Base-by-base conservation (phyloP, 371 early-diverging fungal species). In the Vittaforma corneae region DNA sequence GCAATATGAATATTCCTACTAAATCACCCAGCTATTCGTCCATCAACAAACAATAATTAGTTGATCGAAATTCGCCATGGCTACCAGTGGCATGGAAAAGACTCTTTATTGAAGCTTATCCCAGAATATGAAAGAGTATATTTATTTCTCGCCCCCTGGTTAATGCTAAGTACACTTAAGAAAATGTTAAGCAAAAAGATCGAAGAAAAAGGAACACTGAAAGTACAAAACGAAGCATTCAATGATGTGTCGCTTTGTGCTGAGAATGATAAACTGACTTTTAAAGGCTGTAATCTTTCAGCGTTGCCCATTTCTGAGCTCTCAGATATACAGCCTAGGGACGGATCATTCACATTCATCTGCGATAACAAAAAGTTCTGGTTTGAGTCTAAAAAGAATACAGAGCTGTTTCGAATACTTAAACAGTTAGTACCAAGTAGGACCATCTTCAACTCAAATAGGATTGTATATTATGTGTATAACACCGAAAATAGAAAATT, bases 281-380 rank as follows among this genome's bases (percentile, higher is more conserved):
- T 22, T 50, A 11, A 22, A 57, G 14, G 22, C 28, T 6, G 53
- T 64, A 44, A 56, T 58, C 24, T 55, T 32, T 63, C 26, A 35
- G 5, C 57, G 63, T 30, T 66, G 9, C 9, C 9, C 24, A 61
- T 71, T 29, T 30, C 51, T 16, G 42, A 66, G 44, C 66, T 50
- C 11, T 11, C 16, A 14, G 50, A 14, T 50, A 6, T 50, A 11
- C 18, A 22, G 9, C 22, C 9, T 6, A 50, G 50, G 11, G 14
- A 24, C 18, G 18, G 18, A 24, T 6, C 50, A 9, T 9, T 50
- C 28, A 24, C 11, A 9, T 50, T 50, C 50, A 28, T 24, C 6
- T 9, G 9, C 14, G 14, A 50, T 24, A 24, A 50, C 18, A 50
- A 50, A 32, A 50, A 50, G 50, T 50, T 11, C 18, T 9, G 6